These are phyloP conservation scores for Fusarium brevicatenulatum DNA, from an alignment of 2,329 filamentous ascomycete genomes.

Conservation along the genomic window DNA sequence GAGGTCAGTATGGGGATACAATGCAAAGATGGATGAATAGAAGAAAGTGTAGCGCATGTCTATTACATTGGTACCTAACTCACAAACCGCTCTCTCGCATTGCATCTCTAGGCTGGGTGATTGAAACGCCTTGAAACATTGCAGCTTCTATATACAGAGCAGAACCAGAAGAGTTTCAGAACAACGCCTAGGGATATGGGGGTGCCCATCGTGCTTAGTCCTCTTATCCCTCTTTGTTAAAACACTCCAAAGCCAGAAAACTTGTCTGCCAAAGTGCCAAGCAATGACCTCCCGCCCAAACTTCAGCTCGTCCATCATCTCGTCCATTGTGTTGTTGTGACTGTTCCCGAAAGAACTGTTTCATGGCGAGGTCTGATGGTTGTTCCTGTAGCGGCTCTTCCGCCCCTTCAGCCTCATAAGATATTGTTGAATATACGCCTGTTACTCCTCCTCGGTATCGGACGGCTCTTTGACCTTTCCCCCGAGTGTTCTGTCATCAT, in stretches of 20 bases:
- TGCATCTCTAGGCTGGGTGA: rapidly evolving
- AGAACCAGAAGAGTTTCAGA: background rate
- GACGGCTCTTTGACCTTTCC: background rate
- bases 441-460: background rate
- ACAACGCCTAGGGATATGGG: background rate
- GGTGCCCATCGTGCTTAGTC: background rate
- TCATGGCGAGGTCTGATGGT: background rate
- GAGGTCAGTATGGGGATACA: background rate
- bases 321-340: background rate
- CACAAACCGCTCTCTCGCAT: background rate
- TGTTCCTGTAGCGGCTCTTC: background rate
- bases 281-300: background rate
- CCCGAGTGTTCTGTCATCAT: background rate
- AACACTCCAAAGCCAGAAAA: no score
- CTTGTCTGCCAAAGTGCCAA: background rate
- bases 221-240: background rate
- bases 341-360: background rate
- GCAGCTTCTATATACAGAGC: background rate
- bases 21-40: background rate
- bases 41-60: background rate
- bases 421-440: background rate
- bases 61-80: background rate
- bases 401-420: background rate
- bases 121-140: background rate
- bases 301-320: background rate